A percentile compares a stretch with the other conserved stretches of the same genome.
Conservation (phyloP, 305 asterid genomes). For the Plantago lanceolata region DNA sequence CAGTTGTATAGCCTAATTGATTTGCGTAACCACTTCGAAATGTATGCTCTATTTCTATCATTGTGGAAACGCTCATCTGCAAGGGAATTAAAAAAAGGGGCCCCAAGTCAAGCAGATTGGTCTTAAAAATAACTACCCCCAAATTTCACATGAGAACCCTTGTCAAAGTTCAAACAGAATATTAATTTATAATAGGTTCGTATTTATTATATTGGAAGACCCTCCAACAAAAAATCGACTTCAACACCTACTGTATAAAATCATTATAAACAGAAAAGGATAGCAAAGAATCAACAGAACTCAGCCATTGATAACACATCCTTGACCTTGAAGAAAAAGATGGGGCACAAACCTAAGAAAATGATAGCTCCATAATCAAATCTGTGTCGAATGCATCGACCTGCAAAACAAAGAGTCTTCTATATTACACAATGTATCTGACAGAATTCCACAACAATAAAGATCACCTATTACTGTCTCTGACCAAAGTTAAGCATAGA, state of each 20-base stretch:
- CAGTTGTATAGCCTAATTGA: constrained; percentile 58
- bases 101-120: background rate
- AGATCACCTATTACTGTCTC: background rate
- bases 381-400: constrained; percentile 93
- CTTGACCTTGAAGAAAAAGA: constrained; percentile 20
- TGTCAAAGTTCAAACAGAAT: background rate
- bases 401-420: constrained; percentile 41
- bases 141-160: no score
- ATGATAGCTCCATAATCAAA: constrained; percentile 92
- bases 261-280: no score
- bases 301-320: constrained; percentile 16
- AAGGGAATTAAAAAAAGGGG: background rate
- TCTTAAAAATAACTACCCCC: no score
- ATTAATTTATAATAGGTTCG: background rate
- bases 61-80: constrained; percentile 86
- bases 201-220: background rate
- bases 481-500: no score
- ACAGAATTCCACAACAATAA: no score
- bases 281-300: constrained; percentile 2
- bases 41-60: constrained; percentile 67
- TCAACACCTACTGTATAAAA: background rate
- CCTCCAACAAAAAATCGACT: background rate
- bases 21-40: constrained; percentile 94
- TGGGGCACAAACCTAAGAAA: constrained; percentile 63
- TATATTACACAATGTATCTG: constrained; percentile 4